Percentiles rank a stretch among this genome's conserved stretches.
phyloP scores from a whole-genome alignment of 2,329 filamentous ascomycete species.

The Esteya vermicola region DNA sequence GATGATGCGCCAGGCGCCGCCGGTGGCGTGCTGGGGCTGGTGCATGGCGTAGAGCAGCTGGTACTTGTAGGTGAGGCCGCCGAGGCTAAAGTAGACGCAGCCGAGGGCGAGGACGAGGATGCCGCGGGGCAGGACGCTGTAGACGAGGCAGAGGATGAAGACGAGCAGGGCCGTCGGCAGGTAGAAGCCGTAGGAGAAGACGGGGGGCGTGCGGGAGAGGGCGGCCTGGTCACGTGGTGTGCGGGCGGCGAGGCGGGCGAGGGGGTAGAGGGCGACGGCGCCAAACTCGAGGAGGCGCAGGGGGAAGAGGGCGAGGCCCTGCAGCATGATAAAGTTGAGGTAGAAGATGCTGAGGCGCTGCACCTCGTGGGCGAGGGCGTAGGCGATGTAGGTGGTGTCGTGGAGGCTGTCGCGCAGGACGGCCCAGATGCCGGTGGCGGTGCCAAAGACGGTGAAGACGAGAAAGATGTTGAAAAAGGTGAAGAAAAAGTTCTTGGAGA shows the following conservation, averaged over 20 bases:
- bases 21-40: conserved; percentile 85
- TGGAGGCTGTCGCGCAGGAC: conserved; percentile 60
- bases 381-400: conserved; percentile 67
- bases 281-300: conserved; percentile 86
- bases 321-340: conserved; percentile 83
- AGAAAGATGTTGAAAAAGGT: conserved; percentile 98
- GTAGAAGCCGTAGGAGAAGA: conserved; percentile 94
- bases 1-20: conserved; percentile 91
- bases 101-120: conserved; percentile 74
- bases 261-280: conserved; percentile 67
- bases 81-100: conserved; percentile 67
- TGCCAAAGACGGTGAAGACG: conserved; percentile 78
- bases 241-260: conserved; percentile 62
- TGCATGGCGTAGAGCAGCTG: conserved; percentile 98
- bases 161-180: conserved; percentile 84
- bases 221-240: conserved; percentile 84
- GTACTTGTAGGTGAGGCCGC: conserved; percentile 90
- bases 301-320: conserved; percentile 85
- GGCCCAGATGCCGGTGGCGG: conserved; percentile 57
- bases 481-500: conserved; percentile 99
- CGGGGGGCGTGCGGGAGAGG: conserved; percentile 62
- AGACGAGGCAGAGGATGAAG: conserved; percentile 90
- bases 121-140: conserved; percentile 70
- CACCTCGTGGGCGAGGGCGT: conserved; percentile 61
- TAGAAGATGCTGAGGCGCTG: conserved; percentile 71